Conservation (phyloP, 768 basidiomycete genomes). For the Psilocybe cyanescens region DNA sequence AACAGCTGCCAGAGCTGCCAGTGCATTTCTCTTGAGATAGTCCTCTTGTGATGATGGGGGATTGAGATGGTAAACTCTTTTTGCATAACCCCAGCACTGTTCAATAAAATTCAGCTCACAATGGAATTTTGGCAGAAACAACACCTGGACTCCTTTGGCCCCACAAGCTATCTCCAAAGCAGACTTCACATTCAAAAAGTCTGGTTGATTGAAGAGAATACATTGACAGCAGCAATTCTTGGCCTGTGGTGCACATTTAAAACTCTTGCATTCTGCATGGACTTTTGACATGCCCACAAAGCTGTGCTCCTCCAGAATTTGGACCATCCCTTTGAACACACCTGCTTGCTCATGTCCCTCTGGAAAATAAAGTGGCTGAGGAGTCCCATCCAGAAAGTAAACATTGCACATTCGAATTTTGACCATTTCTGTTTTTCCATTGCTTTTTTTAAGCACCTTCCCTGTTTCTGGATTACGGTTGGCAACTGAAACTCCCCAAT, state of each 20-base stretch:
- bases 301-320: slow-evolving; percentile 32
- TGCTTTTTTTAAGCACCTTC: slow-evolving; percentile 21
- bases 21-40: slow-evolving; percentile 35
- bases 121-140: slow-evolving; percentile 38
- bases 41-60: slow-evolving; percentile 30
- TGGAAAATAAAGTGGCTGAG: slow-evolving; percentile 36
- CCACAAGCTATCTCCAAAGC: slow-evolving; percentile 31
- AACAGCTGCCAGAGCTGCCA: slow-evolving; percentile 29
- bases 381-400: slow-evolving; percentile 24
- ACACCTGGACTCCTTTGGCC: slow-evolving; percentile 18
- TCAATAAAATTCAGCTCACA: slow-evolving; percentile 40
- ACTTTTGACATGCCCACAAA: slow-evolving; percentile 26
- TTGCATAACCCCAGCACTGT: slow-evolving; percentile 37
- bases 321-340: slow-evolving; percentile 44
- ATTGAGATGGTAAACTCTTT: slow-evolving; percentile 27
- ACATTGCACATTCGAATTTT: slow-evolving; percentile 35
- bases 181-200: slow-evolving; percentile 40
- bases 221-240: slow-evolving; percentile 36
- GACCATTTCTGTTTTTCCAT: slow-evolving; percentile 27
- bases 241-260: slow-evolving; percentile 27
- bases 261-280: slow-evolving; percentile 31
- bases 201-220: slow-evolving; percentile 42
- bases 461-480: slow-evolving; percentile 20
- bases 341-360: slow-evolving; percentile 23
- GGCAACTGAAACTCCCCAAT: slow-evolving; percentile 25